Base-by-base conservation (phyloP, 495 filamentous ascomycete species). In the Aspergillus saccharolyticus region DNA sequence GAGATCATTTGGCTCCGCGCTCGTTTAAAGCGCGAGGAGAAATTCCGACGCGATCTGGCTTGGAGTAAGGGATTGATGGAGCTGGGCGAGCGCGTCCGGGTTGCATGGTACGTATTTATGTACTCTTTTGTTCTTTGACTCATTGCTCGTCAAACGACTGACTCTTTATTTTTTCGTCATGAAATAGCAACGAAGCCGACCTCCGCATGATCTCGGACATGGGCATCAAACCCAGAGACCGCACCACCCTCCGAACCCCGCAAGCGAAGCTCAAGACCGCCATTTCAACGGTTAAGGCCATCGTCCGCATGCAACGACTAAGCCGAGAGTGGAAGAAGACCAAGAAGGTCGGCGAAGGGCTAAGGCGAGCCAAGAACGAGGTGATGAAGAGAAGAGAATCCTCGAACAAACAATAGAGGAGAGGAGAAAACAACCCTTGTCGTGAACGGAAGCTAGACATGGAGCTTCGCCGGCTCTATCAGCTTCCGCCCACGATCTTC, bases 1-100 rank as follows among this genome's bases (percentile, higher is more conserved):
- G 91, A 96, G 70, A 93, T 97, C 63, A 79, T 91, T 60, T 98
- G 89, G 85, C 82, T 97, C 56, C 80, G 86, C 57, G 90, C 89
- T 4, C 82, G 85, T 51, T 85, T 86, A 68, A 78, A 82, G 66
- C 81, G 94, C 20, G 93, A 96, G 73, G 83, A 88, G 63, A 83
- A 80, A 53, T 86, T 97, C 73, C 79, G 94, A 47, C 78, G 77
- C 45, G 88, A 89, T 59, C 75, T 92, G 53, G 87, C 85, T 21
- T 96, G 77, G 88, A 88, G 70, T 89, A 98, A 83, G 81, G 78
- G 71, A 86, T 63, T 86, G 60, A 84, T 94, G 81, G 88, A 92
- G 71, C 84, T 97, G 51, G 83, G 75, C 22, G 76, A 79, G 87
- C 68, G 83, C 84, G 71, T 91, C 82, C 69, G 83, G 81, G 63